Evolutionary conservation across 441 rosid species (phyloP).

Genomic region (Populus hybrid): DNA sequence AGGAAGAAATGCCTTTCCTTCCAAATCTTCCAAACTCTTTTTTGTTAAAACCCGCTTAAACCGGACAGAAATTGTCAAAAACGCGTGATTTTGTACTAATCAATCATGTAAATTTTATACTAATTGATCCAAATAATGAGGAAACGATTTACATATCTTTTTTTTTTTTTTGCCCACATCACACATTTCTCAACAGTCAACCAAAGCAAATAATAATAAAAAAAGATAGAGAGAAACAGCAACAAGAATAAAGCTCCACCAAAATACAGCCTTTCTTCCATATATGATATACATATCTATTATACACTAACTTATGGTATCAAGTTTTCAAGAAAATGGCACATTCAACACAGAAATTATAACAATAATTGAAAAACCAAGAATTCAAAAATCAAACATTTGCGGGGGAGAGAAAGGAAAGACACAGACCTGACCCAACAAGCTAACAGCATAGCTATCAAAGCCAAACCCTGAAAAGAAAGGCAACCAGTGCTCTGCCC

Average conservation of each 20-base stretch:
- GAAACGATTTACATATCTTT: neutral
- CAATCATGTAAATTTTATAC: neutral
- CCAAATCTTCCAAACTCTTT: neutral
- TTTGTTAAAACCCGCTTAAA: too few relatives aligned
- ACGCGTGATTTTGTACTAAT: neutral
- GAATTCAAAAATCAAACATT: neutral
- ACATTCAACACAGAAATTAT: neutral
- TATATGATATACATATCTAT: too few relatives aligned
- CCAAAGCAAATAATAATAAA: neutral
- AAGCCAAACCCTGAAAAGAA: slow-evolving; percentile 74
- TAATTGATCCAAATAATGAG: neutral
- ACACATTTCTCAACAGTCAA: neutral
- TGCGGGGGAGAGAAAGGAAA: neutral
- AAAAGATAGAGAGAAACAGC: neutral
- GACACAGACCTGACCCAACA: slow-evolving; percentile 67
- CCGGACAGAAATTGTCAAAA: neutral
- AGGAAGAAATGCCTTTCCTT: neutral
- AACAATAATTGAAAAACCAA: neutral
- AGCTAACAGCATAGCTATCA: slow-evolving; percentile 80
- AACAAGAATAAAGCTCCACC: neutral
- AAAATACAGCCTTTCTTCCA: neutral
- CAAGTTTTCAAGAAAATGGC: neutral
- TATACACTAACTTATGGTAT: neutral
- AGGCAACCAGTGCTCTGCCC: slow-evolving; percentile 92
- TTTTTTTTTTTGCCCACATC: neutral